Evolutionary conservation across 2,329 filamentous ascomycete genomes (phyloP), one percentile per base, ranked within the genome.

Genomic region (Hawksworthiomyces lignivorus): DNA sequence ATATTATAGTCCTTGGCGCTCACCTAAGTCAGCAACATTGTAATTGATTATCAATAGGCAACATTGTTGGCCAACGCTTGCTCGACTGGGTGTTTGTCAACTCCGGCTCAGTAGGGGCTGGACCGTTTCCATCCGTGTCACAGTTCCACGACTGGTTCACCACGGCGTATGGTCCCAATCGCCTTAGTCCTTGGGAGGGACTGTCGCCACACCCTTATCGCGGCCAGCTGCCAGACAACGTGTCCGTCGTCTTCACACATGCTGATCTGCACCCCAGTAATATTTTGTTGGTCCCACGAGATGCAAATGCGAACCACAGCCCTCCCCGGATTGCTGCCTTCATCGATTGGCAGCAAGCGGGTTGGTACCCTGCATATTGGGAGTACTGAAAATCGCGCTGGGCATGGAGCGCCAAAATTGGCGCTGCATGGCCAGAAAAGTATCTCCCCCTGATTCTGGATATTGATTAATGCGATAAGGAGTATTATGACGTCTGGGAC

Each of bases 351-450:
- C 48, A 53, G 43, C 54, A 61, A 47, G 51, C 58, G 12, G 59
- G 59, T 7, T 62, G 58, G 56, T 59, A 57, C 47, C 57, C 57
- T 3, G 53, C 48, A 12, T 61, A 60, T 43, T 62, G 57, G 59
- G 58, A 62, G 41, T 57, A 53, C 35, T 61, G 57, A 44, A 62
- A 61, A 27, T 29, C 36, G 18, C 26, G 36, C 24, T 38, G 36
- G 27, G 26, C 36, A 12, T 29, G 27, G 36, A 38, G 27, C 15
- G 27, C 24, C 7, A 38, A 30, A 10, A 26, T 12, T 12, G 27
- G 27, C 22, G 8, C 4, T 17, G 27, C 36, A 7, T 38, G 27
- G 36, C 12, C 7, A 18, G 19, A 30, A 30, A 38, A 24, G 9
- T 38, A 38, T 17, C 7, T 38, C 5, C 36, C 36, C 10, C 15